Percentiles rank a stretch among this genome's conserved stretches.
Evolutionary conservation across 805 yeast species (phyloP).

Genomic region (Phaffomyces opuntiae): DNA sequence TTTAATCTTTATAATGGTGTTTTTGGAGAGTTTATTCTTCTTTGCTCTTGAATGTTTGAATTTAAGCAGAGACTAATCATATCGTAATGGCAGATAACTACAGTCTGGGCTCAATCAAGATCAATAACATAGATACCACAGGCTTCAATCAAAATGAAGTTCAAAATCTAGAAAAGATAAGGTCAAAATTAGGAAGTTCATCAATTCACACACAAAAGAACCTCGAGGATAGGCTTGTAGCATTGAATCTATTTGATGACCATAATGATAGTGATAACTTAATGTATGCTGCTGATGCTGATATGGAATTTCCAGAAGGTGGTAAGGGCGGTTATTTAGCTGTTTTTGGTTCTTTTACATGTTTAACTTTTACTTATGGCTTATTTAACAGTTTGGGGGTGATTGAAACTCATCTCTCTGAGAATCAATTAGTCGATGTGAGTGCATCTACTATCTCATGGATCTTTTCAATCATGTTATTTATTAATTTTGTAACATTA

Average conservation of each 20-base stretch:
- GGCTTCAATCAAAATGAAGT: background rate
- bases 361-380: conserved; percentile 49
- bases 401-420: conserved; percentile 50
- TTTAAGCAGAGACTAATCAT: too few relatives aligned
- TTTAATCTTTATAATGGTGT: too few relatives aligned
- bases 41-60: too few relatives aligned
- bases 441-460: conserved; percentile 48
- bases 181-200: background rate
- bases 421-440: conserved; percentile 42
- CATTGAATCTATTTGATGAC: background rate
- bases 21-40: too few relatives aligned
- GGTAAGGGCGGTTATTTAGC: conserved; percentile 32
- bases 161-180: background rate
- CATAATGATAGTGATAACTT: too few relatives aligned
- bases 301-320: conserved; percentile 34
- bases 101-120: background rate
- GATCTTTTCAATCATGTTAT: conserved; percentile 55
- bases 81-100: background rate
- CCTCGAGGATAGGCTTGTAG: background rate
- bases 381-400: conserved; percentile 54
- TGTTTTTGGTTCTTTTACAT: conserved; percentile 51
- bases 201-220: background rate
- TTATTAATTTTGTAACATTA: conserved; percentile 42
- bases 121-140: background rate
- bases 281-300: conserved; percentile 20